Evolutionary conservation across 805 yeast species (phyloP).

Genomic region (Debaryomyces prosopidis): DNA sequence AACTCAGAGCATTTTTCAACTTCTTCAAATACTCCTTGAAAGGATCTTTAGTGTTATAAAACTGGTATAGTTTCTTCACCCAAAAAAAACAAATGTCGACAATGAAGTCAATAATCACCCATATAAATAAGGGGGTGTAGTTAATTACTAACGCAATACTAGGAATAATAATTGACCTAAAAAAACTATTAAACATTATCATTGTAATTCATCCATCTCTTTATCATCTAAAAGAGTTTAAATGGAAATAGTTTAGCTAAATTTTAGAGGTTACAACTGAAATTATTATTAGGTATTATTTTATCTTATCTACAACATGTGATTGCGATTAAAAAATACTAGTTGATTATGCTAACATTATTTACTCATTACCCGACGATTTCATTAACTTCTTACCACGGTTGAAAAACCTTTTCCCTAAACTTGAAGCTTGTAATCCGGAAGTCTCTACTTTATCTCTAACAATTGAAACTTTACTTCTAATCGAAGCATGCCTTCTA

Average conservation of each 20-base stretch:
- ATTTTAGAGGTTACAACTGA: neutral
- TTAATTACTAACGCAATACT: constrained; percentile 18
- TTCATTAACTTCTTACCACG: constrained; percentile 55
- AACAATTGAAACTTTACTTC: constrained; percentile 49
- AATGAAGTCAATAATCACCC: constrained; percentile 44
- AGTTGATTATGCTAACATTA: neutral
- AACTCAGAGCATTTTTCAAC: constrained; percentile 53
- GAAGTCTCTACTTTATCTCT: constrained; percentile 49
- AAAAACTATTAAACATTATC: constrained; percentile 5
- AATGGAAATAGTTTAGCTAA: neutral
- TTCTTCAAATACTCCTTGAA: constrained; percentile 48
- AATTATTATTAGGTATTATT: neutral
- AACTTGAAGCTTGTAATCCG: constrained; percentile 50
- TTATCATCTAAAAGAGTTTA: too few relatives aligned
- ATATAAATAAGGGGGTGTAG: constrained; percentile 38
- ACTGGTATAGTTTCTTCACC: constrained; percentile 36
- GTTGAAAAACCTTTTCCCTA: constrained; percentile 56
- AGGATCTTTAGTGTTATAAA: constrained; percentile 43
- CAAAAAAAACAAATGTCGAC: constrained; percentile 49
- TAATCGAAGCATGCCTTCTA: constrained; percentile 50
- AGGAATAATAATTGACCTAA: constrained; percentile 15
- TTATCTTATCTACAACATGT: constrained; percentile 5
- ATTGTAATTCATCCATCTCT: too few relatives aligned
- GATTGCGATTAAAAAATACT: neutral
- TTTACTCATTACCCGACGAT: constrained; percentile 10